These are phyloP conservation scores for Urostyla sp. DNA, from an alignment of 73 alveolate species.

Conservation along the genomic window DNA sequence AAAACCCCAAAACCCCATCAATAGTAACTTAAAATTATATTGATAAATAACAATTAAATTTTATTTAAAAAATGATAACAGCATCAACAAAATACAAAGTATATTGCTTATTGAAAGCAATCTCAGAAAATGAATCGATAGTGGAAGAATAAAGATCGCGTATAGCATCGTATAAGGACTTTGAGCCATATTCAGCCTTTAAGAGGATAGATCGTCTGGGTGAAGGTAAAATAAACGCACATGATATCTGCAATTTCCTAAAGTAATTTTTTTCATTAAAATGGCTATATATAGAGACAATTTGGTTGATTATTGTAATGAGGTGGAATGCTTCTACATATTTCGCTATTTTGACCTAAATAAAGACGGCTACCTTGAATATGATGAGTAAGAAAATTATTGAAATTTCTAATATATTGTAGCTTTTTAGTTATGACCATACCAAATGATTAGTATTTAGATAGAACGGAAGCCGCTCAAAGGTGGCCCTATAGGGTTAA, in stretches of 20 bases:
- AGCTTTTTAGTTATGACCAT: constrained; percentile 16
- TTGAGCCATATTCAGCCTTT: constrained; percentile 55
- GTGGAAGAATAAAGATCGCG: constrained; percentile 43
- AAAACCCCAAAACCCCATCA: background rate
- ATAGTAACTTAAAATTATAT: too few relatives aligned
- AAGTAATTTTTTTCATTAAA: background rate
- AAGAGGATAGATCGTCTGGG: constrained; percentile 12
- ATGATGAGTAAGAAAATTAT: constrained; percentile 24
- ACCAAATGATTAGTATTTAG: constrained; percentile 18
- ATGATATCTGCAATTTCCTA: constrained; percentile 24
- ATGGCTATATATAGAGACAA: constrained; percentile 23
- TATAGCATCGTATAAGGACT: background rate
- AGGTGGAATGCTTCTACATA: constrained; percentile 42
- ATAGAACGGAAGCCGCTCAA: constrained; percentile 36
- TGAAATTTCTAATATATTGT: background rate
- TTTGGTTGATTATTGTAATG: constrained; percentile 46
- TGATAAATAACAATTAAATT: background rate
- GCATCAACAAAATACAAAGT: constrained; percentile 41
- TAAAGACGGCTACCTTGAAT: constrained; percentile 37
- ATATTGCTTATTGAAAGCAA: constrained; percentile 9
- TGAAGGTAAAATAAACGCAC: constrained; percentile 20
- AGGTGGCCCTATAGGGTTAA: constrained; percentile 25
- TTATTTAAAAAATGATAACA: constrained; percentile 35
- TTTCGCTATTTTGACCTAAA: constrained; percentile 24
- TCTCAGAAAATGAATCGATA: constrained; percentile 51